Conservation (phyloP, 163 green algal genomes). For the Coccomyxa subellipsoidea region DNA sequence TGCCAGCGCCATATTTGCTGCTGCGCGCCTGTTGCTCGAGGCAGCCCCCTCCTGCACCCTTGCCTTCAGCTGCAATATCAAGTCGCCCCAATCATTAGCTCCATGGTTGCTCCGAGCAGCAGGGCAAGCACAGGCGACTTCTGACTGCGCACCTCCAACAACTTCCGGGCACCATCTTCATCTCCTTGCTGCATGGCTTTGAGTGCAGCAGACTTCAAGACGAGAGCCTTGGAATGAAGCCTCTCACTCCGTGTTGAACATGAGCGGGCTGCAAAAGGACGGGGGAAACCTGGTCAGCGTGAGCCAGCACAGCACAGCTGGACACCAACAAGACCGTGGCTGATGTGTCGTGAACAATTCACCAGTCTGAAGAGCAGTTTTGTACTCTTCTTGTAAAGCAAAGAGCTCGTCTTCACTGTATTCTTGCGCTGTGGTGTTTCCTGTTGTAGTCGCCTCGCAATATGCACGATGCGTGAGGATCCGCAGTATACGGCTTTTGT, state of each 20-base stretch:
- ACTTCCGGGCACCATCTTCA: background rate
- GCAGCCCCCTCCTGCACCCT: background rate
- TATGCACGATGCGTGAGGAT: background rate
- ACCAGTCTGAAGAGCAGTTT: background rate
- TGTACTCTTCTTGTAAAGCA: background rate
- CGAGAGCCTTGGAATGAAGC: background rate
- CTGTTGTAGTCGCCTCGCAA: background rate
- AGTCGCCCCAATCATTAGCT: background rate
- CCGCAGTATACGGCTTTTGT: background rate
- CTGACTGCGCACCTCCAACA: background rate
- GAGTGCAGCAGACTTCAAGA: background rate
- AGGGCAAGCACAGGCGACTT: background rate
- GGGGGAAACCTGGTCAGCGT: background rate
- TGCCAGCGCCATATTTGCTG: background rate
- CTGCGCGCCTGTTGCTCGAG: background rate
- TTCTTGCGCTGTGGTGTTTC: background rate
- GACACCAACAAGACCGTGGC: background rate
- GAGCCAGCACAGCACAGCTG: background rate
- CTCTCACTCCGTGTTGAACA: background rate
- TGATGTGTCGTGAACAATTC: background rate
- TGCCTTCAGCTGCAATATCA: background rate
- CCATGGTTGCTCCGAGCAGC: background rate
- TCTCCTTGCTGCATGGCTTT: background rate
- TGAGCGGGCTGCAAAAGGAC: background rate
- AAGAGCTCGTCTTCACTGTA: background rate